Conservation (phyloP, 2,329 filamentous ascomycete species). For the Albophoma yamanashiensis region DNA sequence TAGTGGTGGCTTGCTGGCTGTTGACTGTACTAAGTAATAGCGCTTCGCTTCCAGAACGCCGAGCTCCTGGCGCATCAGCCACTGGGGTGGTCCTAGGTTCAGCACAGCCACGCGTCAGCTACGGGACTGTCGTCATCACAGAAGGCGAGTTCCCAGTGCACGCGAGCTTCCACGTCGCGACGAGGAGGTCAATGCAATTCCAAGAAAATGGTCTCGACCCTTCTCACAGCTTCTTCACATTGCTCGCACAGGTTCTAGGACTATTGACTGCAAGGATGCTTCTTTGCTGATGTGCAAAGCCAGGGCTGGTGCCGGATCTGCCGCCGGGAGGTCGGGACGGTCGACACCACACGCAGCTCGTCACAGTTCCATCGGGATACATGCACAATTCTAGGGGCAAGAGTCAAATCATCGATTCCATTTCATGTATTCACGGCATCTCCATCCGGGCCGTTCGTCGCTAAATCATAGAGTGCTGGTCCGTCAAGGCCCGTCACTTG, state of each 20-base stretch:
- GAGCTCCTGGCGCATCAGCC: not conserved
- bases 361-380: not conserved
- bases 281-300: not conserved
- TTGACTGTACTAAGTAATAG: too few species aligned
- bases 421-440: not conserved
- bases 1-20: not conserved
- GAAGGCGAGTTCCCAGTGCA: not conserved
- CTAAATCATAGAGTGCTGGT: not conserved
- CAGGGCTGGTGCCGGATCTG: not conserved
- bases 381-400: not conserved
- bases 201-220: not conserved
- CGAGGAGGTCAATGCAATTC: not conserved
- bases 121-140: not conserved
- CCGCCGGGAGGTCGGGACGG: not conserved
- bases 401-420: not conserved
- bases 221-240: not conserved
- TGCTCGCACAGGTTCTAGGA: not conserved
- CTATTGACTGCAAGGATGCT: not conserved
- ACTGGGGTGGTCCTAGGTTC: not conserved
- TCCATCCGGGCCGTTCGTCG: not conserved
- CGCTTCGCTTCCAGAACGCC: not conserved
- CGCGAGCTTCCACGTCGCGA: not conserved
- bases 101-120: not conserved
- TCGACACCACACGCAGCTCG: not conserved
- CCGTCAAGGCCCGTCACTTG: constrained; percentile 25